Evolutionary conservation across 148 eudicot species (phyloP).

Genomic region (Rhododendron kiyosumense): DNA sequence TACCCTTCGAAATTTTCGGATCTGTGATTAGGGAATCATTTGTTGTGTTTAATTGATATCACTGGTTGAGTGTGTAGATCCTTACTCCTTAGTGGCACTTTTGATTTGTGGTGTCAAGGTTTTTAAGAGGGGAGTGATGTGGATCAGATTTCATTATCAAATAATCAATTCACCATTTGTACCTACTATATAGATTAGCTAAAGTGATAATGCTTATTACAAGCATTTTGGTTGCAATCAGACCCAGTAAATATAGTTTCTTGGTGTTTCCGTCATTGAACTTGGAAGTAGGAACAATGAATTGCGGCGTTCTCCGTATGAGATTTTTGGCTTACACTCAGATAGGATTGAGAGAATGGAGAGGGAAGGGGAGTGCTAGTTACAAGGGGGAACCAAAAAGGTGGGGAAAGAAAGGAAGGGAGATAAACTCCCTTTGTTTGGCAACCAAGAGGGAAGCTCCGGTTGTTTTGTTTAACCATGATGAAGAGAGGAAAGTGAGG

Average conservation of each 20-base stretch:
- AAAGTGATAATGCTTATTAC: neutral
- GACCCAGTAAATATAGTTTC: neutral
- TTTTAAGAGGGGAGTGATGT: neutral
- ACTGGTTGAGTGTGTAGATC: neutral
- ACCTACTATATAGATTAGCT: neutral
- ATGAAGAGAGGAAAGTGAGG: neutral
- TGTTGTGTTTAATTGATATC: neutral
- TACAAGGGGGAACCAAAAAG: neutral
- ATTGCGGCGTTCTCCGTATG: neutral
- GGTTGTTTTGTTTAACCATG: neutral
- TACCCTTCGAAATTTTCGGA: no score
- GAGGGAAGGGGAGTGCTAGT: neutral
- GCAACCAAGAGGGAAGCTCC: neutral
- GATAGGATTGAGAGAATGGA: neutral
- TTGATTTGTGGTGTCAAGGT: neutral
- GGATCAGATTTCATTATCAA: neutral
- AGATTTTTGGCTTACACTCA: neutral
- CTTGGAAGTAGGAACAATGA: neutral
- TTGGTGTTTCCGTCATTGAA: neutral
- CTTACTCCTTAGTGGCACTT: neutral
- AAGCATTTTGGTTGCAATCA: neutral
- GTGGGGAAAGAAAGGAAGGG: neutral
- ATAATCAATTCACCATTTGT: neutral
- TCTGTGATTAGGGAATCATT: neutral
- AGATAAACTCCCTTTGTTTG: neutral